Base-by-base conservation (phyloP, 768 basidiomycete species). In the Boletus rex-veris region DNA sequence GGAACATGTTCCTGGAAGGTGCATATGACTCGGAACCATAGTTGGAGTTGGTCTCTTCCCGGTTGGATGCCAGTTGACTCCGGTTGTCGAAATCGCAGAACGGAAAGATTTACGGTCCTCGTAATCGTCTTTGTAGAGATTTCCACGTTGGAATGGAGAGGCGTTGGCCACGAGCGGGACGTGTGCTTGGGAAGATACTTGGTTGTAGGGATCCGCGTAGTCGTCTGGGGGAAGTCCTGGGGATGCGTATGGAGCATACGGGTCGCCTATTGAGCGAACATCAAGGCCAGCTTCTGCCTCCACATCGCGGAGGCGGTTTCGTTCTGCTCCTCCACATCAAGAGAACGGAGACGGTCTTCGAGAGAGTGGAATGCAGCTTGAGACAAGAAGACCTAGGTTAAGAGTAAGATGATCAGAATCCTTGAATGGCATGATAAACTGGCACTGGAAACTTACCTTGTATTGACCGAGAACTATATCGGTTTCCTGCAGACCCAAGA, bases 1-100 rank as follows among this genome's bases (percentile, higher is more conserved):
- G 86, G 81, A 98, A 97, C 95, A 97, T 98, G 62, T 97, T 97
- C 31, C 92, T 75, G 0, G 91, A 93, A 0, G 95, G 95, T 0
- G 94, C 95, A 62, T 97, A 98, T 0, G 89, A 90, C 66, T 97
- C 94, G 4, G 90, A 90, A 4, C 93, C 93, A 59, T 89, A 86
- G 64, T 90, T 88, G 1, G 90, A 92, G 43, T 77, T 77, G 0
- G 85, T 80, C 41, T 93, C 91, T 55, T 90, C 90, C 28, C 85
- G 81, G 56, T 88, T 81, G 50, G 84, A 87, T 0, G 90, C 90
- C 48, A 88, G 80, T 49, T 85, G 79, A 63, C 86, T 92, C 7
- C 85, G 83, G 8, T 82, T 84, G 61, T 94, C 92, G 57, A 81
- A 91, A 51, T 92, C 92, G 42, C 88, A 31, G 81, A 84, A 12